These are phyloP conservation scores for Monosporascus cannonballus DNA, from an alignment of 2,329 filamentous ascomycete genomes.

Conservation along the genomic window DNA sequence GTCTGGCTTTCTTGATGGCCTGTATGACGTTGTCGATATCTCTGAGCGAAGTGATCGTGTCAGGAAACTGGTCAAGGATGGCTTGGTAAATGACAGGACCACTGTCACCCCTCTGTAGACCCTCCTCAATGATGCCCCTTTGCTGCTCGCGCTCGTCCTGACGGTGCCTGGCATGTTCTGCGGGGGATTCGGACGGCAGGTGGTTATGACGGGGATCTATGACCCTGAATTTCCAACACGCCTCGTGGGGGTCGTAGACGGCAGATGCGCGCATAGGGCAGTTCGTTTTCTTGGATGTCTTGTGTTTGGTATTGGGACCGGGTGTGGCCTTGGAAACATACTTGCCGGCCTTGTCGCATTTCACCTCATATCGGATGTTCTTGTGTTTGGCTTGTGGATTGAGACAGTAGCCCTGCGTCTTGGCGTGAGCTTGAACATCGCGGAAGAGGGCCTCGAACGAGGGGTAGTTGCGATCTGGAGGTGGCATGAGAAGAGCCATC, in stretches of 20 bases:
- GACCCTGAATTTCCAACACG: background rate
- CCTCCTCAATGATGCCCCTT: background rate
- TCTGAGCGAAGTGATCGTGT: background rate
- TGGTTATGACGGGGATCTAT: background rate
- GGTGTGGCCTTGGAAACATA: background rate
- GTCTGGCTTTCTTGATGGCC: background rate
- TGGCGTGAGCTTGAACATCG: background rate
- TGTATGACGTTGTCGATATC: background rate
- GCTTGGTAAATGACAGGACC: background rate
- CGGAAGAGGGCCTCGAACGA: background rate
- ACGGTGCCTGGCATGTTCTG: background rate
- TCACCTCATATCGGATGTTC: background rate
- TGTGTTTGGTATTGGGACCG: background rate
- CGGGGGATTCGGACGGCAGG: background rate
- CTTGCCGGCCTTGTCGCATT: background rate
- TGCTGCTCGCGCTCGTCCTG: background rate
- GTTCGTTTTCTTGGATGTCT: background rate
- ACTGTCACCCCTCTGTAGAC: background rate
- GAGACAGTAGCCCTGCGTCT: background rate
- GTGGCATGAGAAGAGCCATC: background rate
- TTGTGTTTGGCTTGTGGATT: background rate
- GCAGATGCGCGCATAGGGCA: background rate
- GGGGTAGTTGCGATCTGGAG: background rate
- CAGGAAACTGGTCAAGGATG: background rate
- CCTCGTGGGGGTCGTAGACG: background rate